Base-by-base conservation (phyloP, 768 basidiomycete species). In the Leucosporidium scottii region DNA sequence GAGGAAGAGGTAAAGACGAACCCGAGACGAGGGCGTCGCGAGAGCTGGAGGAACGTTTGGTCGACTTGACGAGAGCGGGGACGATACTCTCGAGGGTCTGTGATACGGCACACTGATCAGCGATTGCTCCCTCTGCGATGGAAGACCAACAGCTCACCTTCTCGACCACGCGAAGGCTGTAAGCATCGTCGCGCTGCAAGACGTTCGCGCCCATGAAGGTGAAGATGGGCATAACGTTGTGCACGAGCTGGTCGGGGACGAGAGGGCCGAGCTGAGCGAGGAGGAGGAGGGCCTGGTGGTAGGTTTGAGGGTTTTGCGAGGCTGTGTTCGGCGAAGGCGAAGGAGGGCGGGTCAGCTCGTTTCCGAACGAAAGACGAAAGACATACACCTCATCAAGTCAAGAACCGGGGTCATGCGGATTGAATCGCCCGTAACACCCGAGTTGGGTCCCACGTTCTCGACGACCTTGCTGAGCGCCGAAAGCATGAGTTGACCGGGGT, bases 141-240 rank as follows among this genome's bases (percentile, higher is more conserved):
- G 9, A 47, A 34, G 39, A 57, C 12, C n/a, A 18, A 44, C 21
- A 18, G 59, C 80, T 54, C 62, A 91, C 92, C 82, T 89, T 89
- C 77, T 97, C 93, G 3, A 98, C 90, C 13, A 98, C 93, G 48
- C 86, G 85, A 82, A 96, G 94, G 75, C 90, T 93, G 79, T 94
- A 93, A 0, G 88, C 85, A 76, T 99, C 96, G 72, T 99, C 96
- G 57, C 93, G 84, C 75, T 96, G 94, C 81, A 97, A 90, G 23
- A 97, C 87, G 69, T 91, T 93, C n/a, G 93, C 91, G 25, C 96
- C 94, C 91, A 98, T 97, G 80, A 97, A 98, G 0, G 93, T 97
- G 81, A 99, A 98, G 55, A 99, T 87, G 5, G 96, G 94, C 91
- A 99, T 96, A 60, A 97, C 84, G 73, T 94, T 92, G 75, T 90